Evolutionary conservation across 257 asterid genomes (phyloP), one percentile per base, ranked within the genome.

Genomic region (Fraxinus cuspidata): DNA sequence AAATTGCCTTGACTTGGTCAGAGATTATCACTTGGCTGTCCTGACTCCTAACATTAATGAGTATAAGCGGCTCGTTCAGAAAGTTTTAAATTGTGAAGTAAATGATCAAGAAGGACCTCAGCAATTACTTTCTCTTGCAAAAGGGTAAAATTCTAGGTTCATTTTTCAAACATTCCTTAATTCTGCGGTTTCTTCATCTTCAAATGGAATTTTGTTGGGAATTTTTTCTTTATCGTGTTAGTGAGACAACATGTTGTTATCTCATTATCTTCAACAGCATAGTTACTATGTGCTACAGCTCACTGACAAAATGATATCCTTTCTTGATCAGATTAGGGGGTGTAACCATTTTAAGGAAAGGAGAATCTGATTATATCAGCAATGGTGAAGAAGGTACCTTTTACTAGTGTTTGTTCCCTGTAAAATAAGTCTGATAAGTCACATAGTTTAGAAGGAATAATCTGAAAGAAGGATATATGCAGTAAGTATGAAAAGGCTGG

Each of bases 11-110:
- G 97, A 93, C 80, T 88, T 96, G 83, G 83, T 96, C 84, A 81
- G 84, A 29, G 97, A 87, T 73, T 96, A 93, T 89, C 97, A 97
- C 19, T 81, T 93, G 84, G 99, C 98, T 74, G 95, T 92, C 70
- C 88, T 96, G 85, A 96, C 99, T 49, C 99, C 99, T 64, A 96
- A 96, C 77, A 79, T 96, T 37, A 92, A 96, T 8, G 99, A 96
- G 84, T 96, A 96, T 76, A 96, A 90, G 88, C 94, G 97, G 72
- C 99, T 96, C 12, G 88, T 96, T 78, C 90, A 88, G 82, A 90
- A 92, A 81, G 96, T 93, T 37, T 72, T 93, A 80, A 88, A 84
- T 69, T 80, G 86, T 81, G 98, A 91, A 79, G 98, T 90, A 81
- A 83, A 86, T 78, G 90, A 89, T 77, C 86, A 82, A 79, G 89